phyloP scores from a whole-genome alignment of 2,329 filamentous ascomycete genomes.

The Cryphonectria naterciae region DNA sequence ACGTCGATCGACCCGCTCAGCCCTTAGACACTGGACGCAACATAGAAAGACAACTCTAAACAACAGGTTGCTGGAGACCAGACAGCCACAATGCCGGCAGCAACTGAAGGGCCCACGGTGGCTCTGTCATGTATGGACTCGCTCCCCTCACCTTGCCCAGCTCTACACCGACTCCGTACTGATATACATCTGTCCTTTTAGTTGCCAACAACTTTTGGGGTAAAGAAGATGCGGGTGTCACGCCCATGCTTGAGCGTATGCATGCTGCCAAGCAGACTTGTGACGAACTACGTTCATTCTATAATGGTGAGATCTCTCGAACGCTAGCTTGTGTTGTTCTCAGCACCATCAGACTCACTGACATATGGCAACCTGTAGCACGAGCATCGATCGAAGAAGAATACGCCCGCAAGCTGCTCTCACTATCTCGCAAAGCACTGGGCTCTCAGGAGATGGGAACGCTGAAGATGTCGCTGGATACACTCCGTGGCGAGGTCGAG shows the following conservation, averaged over 20 bases:
- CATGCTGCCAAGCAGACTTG: conserved; percentile 90
- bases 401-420: conserved; percentile 86
- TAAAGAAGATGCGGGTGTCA: conserved; percentile 95
- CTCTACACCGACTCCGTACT: conserved; percentile 15
- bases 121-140: conserved; percentile 29
- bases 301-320: conserved; percentile 61
- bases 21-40: not conserved
- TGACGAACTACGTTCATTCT: conserved; percentile 92
- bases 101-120: conserved; percentile 30
- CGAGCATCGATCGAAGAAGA: conserved; percentile 96
- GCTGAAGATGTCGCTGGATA: conserved; percentile 82
- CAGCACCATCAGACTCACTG: not conserved
- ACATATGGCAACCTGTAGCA: conserved; percentile 51
- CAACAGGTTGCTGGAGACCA: not conserved
- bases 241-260: conserved; percentile 91
- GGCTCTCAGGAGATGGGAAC: conserved; percentile 87
- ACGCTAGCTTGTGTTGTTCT: too few relatives aligned
- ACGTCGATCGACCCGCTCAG: conserved; percentile 3
- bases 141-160: not conserved
- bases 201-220: conserved; percentile 99
- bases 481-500: conserved; percentile 86
- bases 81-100: conserved; percentile 27
- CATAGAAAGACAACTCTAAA: not conserved
- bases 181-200: conserved; percentile 40
- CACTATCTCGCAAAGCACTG: conserved; percentile 83